Base-by-base conservation (phyloP, 345 rosid species). In the Arabidopsis thaliana region DNA sequence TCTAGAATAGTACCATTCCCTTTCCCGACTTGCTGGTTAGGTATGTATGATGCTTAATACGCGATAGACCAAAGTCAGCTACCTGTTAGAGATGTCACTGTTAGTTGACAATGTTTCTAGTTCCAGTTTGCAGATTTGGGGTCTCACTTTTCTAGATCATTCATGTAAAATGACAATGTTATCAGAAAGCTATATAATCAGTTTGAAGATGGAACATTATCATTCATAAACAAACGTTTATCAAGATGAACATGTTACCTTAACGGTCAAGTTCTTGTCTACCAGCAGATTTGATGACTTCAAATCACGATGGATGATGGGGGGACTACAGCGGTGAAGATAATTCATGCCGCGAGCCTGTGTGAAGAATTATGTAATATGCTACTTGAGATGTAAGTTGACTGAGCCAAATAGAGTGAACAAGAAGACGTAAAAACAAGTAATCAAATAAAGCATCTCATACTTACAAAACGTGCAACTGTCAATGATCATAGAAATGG, bases 301-400 rank as follows among this genome's bases (percentile, higher is more conserved):
- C 87, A 94, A 85, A 84, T 94, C 98, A 78, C 97, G 93, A 79
- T 91, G 98, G 81, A 94, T 86, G 73, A 94, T 85, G 23, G 97
- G 97, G 9, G 98, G 97, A 78, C 82, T 85, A 85, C 63, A 87
- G 80, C 83, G 83, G 82, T 94, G 98, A 83, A 94, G 96, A 85
- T 91, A 94, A 83, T 87, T 94, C 97, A 91, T 79, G 60, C 98
- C 98, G 53, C 93, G 89, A 72, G 89, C 97, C 97, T 91, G 88
- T 25, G 73, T 55, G 70, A 65, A 51, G 63, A 67, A 74, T 48
- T 30, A 74, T 71, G 68, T 45, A 50, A 63, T 65, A 79, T 24
- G 77, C 30, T 59, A 52, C 45, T 46, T 71, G 64, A 74, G 68
- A 78, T 67, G 42, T 59, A 51, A 4, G 37, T 8, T 57, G 72